These are phyloP conservation scores for Sapria himalayana DNA, from an alignment of 345 rosid species.

Conservation along the genomic window DNA sequence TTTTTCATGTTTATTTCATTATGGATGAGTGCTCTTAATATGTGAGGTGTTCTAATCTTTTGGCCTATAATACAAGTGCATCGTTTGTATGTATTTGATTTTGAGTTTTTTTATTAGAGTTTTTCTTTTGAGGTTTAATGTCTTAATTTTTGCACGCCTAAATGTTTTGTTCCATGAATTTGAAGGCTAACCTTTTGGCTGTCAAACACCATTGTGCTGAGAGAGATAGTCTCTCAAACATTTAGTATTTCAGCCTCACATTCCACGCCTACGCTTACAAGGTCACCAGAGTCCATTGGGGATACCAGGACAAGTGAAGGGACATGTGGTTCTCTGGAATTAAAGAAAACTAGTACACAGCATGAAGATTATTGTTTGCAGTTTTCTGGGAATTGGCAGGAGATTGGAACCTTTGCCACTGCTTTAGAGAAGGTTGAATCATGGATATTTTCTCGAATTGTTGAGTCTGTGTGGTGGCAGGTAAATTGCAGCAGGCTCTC, in stretches of 20 bases:
- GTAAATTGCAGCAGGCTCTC: slow-evolving; percentile 14
- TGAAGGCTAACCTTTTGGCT: slow-evolving; percentile 84
- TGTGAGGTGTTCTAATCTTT: too few species aligned
- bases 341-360: slow-evolving; percentile 24
- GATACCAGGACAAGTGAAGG: slow-evolving; percentile 22
- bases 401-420: slow-evolving; percentile 51
- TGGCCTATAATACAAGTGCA: too few species aligned
- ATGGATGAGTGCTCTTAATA: too few species aligned
- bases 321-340: slow-evolving; percentile 15
- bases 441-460: slow-evolving; percentile 81
- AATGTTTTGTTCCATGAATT: slow-evolving; percentile 6
- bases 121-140: too few species aligned
- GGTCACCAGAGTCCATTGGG: slow-evolving; percentile 26
- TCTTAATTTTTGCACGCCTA: too few species aligned
- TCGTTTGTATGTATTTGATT: too few species aligned
- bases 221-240: slow-evolving; percentile 62
- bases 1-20: too few species aligned
- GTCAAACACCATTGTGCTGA: slow-evolving; percentile 61
- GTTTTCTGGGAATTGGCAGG: slow-evolving; percentile 72
- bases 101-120: too few species aligned
- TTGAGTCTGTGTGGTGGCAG: slow-evolving; percentile 99
- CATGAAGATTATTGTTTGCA: slow-evolving; percentile 23
- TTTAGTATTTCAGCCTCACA: slow-evolving; percentile 47
- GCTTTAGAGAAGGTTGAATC: slow-evolving; percentile 72
- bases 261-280: slow-evolving; percentile 17